Conservation (phyloP, 2,329 filamentous ascomycete species). For the Coniella vitis region DNA sequence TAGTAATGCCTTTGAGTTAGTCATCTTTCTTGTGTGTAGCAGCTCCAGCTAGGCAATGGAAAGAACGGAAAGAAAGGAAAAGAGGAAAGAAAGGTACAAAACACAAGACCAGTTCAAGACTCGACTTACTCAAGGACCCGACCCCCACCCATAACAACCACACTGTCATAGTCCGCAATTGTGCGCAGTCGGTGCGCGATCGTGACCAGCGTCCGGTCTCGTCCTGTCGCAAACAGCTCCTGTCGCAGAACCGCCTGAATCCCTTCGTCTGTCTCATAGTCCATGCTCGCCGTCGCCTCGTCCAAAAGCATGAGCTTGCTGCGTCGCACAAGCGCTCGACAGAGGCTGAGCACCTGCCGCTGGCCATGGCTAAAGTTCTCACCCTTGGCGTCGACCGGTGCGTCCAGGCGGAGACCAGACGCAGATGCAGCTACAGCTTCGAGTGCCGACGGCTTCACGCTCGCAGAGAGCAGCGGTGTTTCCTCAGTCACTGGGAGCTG, state of each 20-base stretch:
- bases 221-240: conserved; percentile 37
- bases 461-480: conserved; percentile 12
- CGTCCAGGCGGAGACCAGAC: conserved; percentile 32
- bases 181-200: conserved; percentile 52
- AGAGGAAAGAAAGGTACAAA: no score
- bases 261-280: conserved; percentile 49
- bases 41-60: no score
- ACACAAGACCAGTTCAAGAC: no score
- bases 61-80: background rate
- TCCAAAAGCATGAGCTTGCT: conserved; percentile 51
- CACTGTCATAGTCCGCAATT: conserved; percentile 52
- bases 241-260: conserved; percentile 47
- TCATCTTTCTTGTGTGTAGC: no score
- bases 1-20: background rate
- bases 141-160: conserved; percentile 51
- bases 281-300: conserved; percentile 54
- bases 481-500: conserved; percentile 9
- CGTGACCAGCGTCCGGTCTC: conserved; percentile 47
- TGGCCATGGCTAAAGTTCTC: conserved; percentile 53
- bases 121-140: conserved; percentile 41
- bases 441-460: conserved; percentile 1
- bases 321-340: conserved; percentile 46
- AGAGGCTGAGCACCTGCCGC: conserved; percentile 51
- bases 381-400: conserved; percentile 43
- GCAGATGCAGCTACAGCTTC: conserved; percentile 17